Base-by-base conservation (phyloP, 495 filamentous ascomycete species). In the Penicillium diatomitis region DNA sequence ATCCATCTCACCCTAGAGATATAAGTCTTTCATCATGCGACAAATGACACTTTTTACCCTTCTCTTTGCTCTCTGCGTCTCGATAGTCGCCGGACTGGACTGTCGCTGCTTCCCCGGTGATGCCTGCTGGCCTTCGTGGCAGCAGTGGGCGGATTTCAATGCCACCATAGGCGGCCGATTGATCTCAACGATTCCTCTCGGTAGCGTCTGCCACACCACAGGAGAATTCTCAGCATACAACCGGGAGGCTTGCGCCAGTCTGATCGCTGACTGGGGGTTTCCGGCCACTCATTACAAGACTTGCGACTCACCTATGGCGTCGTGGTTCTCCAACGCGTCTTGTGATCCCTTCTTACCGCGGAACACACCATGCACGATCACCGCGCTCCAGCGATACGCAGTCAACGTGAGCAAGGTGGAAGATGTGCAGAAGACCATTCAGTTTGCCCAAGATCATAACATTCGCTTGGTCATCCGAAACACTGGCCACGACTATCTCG, bases 401-500 rank as follows among this genome's bases (percentile, higher is more conserved):
- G 69, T 82, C 39, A 48, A 46, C 32, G 46, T 47, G 30, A 47
- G 36, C 36, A 20, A 28, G 3, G 48, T 46, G 27, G 32, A 52
- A 3, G 54, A 51, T 69, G 35, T 48, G 48, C 12, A 50, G 44
- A 30, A 51, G 54, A 12, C 49, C 2, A 5, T 81, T 27, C 60
- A 68, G 28, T 81, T 74, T 48, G 75, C 76, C 0, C 58, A 62
- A 3, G 44, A 73, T 32, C 67, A 78, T 44, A 81, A 79, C 53
- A 68, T 86, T 37, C 74, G 81, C n/a, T 54, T 85, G 10, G 68
- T 84, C 32, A 70, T 86, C 41, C 80, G 78, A 33, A 84, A 84
- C 56, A 84, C 81, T 0, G 82, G 81, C 5, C 63, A 68, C 51
- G 66, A 75, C 48, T 82, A 80, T 59, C 50, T 64, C 9, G 79